Evolutionary conservation across 1,284 basidiomycete species (phyloP).

Genomic region (Ganoderma resinaceum): DNA sequence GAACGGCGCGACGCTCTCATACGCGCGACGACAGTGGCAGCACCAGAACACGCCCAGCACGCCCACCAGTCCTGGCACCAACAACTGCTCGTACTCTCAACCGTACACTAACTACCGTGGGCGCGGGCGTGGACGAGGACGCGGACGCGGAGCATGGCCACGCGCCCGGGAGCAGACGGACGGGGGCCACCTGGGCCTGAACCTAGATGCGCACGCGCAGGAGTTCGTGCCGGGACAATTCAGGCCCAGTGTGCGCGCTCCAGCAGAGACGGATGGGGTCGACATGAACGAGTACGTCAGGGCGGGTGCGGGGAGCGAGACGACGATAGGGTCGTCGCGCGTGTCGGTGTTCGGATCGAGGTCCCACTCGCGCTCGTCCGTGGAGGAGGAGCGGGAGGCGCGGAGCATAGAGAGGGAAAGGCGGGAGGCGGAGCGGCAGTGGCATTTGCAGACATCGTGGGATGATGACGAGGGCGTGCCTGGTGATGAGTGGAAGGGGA

Average conservation of each 20-base stretch:
- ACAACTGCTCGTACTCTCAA: background rate
- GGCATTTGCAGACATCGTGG: slow-evolving; percentile 3
- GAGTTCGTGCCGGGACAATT: slow-evolving; percentile 4
- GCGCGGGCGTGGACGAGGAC: background rate
- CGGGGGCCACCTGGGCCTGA: background rate
- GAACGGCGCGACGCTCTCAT: background rate
- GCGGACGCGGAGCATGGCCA: background rate
- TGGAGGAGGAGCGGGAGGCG: background rate
- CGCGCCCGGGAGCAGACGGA: background rate
- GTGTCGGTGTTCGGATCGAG: background rate
- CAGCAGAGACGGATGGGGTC: background rate
- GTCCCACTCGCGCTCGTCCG: background rate
- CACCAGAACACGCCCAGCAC: background rate
- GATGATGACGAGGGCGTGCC: background rate
- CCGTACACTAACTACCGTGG: background rate
- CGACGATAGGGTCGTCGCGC: background rate
- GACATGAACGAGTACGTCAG: slow-evolving; percentile 11
- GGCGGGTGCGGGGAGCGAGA: background rate
- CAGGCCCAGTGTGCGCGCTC: background rate
- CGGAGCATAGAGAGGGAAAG: background rate
- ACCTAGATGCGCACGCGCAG: slow-evolving; percentile 2
- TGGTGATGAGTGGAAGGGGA: background rate
- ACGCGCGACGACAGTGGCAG: background rate
- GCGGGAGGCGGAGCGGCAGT: slow-evolving; percentile 1
- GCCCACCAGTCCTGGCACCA: background rate